These are phyloP conservation scores for Alnus rubra DNA, from an alignment of 306 rosid species.

Conservation along the genomic window DNA sequence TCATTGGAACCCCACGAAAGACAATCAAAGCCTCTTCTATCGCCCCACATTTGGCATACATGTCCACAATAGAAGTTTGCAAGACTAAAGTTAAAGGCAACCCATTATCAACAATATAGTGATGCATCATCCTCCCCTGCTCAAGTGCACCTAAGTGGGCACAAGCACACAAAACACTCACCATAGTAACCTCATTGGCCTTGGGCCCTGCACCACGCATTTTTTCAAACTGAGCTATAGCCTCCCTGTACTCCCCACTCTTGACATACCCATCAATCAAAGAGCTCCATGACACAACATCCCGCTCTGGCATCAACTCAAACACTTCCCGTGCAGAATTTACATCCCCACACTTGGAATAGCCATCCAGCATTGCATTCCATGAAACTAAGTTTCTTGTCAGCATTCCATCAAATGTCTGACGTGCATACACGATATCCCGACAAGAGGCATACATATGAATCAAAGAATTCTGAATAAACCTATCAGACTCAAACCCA, in stretches of 20 bases:
- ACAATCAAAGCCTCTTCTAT: constrained; percentile 62
- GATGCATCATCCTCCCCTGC: constrained; percentile 57
- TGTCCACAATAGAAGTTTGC: constrained; percentile 77
- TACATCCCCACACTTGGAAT: constrained; percentile 68
- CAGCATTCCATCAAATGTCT: constrained; percentile 51
- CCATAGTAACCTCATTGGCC: constrained; percentile 80
- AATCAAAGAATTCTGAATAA: constrained; percentile 63
- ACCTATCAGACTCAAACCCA: constrained; percentile 59
- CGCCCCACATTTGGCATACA: constrained; percentile 88
- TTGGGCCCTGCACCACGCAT: constrained; percentile 51
- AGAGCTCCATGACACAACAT: constrained; percentile 83
- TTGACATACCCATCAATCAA: constrained; percentile 71
- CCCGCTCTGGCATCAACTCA: constrained; percentile 57
- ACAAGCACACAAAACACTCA: constrained; percentile 74
- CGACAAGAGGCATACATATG: constrained; percentile 72
- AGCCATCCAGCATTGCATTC: constrained; percentile 82
- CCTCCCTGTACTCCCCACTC: constrained; percentile 56
- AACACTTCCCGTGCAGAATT: constrained; percentile 54
- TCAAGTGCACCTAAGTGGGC: constrained; percentile 75
- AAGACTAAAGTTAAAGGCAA: constrained; percentile 56
- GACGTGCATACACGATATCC: constrained; percentile 51
- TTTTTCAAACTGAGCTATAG: constrained; percentile 55
- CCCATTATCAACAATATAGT: constrained; percentile 44
- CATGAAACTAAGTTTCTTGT: constrained; percentile 62
- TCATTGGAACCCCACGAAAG: constrained; percentile 41